Evolutionary conservation across 108 stramenopile genomes (phyloP), one percentile per base, ranked within the genome.

Genomic region (Skeletonema marinoi): DNA sequence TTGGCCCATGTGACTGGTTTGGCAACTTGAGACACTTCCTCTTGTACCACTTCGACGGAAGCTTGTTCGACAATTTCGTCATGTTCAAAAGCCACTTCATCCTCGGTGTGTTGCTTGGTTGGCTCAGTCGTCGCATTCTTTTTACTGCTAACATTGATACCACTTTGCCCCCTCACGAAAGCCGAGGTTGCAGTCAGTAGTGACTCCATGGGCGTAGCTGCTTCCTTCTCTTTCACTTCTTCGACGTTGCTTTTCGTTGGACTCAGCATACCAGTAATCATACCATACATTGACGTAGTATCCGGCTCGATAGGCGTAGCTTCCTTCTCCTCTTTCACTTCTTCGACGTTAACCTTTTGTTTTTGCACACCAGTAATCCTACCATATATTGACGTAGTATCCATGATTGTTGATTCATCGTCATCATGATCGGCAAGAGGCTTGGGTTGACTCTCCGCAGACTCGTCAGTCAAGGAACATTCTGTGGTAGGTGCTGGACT

Each of bases 1-100:
- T 82, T 82, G 38, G 58, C 71, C 81, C 81, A 82, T 64, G 66
- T 75, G 29, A 19, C 44, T 46, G 3, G 16, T n/a, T 46, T 46
- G 16, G 44, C 16, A n/a, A 31, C 29, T 1, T 2, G 16, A 42
- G n/a, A 2, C 29, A 29, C 65, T 42, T 66, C 25, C 21, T n/a
- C 38, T 32, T 67, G 42, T 32, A 38, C 19, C 4, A 35, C 13
- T 6, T 65, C 14, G 10, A 58, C 19, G n/a, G 19, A 36, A 75
- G 65, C 35, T 76, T 71, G 29, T 76, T 63, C 32, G 56, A 56
- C 54, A 72, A 46, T 12, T 65, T 41, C 39, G 46, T 46, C 60
- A 30, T 16, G 14, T 14, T n/a, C 16, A 36, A 16, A 31, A 33
- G 11, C 16, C 60, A 38, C n/a, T 69, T 69, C 16, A n/a, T 46